phyloP scores from a whole-genome alignment of 768 basidiomycete genomes.

The Tulasnella sp. region DNA sequence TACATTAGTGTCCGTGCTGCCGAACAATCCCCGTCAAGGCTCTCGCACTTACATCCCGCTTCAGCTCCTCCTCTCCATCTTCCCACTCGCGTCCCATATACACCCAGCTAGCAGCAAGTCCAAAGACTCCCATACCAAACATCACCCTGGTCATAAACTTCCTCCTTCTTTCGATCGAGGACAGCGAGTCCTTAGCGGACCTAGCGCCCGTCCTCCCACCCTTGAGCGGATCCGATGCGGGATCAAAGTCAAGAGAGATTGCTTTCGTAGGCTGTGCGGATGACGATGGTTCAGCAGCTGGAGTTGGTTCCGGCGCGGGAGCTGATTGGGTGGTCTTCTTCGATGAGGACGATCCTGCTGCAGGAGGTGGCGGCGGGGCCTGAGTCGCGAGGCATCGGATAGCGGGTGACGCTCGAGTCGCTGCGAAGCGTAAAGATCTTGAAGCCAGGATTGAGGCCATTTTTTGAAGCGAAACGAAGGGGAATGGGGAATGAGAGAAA shows the following conservation, averaged over 20 bases:
- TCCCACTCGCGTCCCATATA: slow-evolving; percentile 78
- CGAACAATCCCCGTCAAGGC: slow-evolving; percentile 25
- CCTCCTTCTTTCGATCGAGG: slow-evolving; percentile 67
- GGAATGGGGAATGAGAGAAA: not conserved
- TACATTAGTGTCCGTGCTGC: slow-evolving; percentile 23
- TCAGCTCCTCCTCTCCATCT: slow-evolving; percentile 55
- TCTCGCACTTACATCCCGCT: slow-evolving; percentile 47
- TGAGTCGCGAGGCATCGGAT: not conserved
- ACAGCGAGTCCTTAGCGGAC: slow-evolving; percentile 70
- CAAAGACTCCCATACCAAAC: slow-evolving; percentile 47
- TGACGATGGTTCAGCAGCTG: not conserved
- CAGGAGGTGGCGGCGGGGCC: not conserved
- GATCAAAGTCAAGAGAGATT: slow-evolving; percentile 21
- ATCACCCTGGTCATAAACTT: slow-evolving; percentile 48
- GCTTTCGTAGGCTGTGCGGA: not conserved
- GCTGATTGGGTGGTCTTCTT: not conserved
- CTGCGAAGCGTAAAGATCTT: not conserved
- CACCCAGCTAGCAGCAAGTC: slow-evolving; percentile 47
- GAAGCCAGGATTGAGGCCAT: not conserved
- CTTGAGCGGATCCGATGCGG: slow-evolving; percentile 7
- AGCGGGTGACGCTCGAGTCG: not conserved
- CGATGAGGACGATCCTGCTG: not conserved
- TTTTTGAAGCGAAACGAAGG: not conserved
- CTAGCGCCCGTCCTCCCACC: slow-evolving; percentile 55
- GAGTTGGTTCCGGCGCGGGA: not conserved